Evolutionary conservation across 208 protist genomes (phyloP).

Genomic region (Acanthamoeba lenticulata): DNA sequence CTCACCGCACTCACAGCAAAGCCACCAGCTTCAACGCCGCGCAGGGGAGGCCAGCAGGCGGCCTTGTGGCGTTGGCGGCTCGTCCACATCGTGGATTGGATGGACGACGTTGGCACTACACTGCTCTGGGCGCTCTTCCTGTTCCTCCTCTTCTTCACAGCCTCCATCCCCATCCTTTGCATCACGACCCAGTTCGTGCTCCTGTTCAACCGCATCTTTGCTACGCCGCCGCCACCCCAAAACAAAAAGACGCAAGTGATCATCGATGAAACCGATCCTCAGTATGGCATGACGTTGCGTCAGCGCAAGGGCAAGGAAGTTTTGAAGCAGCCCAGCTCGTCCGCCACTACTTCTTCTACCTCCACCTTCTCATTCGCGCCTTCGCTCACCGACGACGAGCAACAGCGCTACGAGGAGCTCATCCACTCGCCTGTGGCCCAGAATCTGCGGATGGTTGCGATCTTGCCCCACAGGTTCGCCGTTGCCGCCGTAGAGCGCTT

Average conservation of each 20-base stretch:
- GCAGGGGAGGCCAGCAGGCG: not conserved
- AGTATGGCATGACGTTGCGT: constrained; percentile 26
- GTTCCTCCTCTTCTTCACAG: not conserved
- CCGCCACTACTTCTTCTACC: not conserved
- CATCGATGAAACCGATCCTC: constrained; percentile 2
- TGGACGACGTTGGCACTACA: constrained; percentile 8
- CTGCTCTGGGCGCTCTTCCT: constrained; percentile 30
- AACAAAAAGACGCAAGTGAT: not conserved
- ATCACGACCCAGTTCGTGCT: not conserved
- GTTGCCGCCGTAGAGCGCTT: not conserved
- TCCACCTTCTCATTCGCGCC: not conserved
- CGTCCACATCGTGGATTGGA: not conserved
- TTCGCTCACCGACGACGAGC: not conserved
- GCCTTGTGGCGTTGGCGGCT: not conserved
- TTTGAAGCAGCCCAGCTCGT: too few relatives aligned
- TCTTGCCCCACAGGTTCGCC: not conserved
- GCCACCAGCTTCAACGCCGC: not conserved
- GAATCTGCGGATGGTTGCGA: constrained; percentile 10
- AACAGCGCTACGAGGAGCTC: constrained; percentile 5
- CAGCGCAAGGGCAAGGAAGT: not conserved
- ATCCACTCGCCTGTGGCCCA: constrained; percentile 11
- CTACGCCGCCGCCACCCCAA: not conserved
- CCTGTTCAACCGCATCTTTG: constrained; percentile 11
- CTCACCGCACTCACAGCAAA: not conserved
- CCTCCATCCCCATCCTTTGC: not conserved